Percentiles rank a stretch among this genome's conserved stretches.
Evolutionary conservation across 768 basidiomycete species (phyloP).

Genomic region (Pisolithus marmoratus): DNA sequence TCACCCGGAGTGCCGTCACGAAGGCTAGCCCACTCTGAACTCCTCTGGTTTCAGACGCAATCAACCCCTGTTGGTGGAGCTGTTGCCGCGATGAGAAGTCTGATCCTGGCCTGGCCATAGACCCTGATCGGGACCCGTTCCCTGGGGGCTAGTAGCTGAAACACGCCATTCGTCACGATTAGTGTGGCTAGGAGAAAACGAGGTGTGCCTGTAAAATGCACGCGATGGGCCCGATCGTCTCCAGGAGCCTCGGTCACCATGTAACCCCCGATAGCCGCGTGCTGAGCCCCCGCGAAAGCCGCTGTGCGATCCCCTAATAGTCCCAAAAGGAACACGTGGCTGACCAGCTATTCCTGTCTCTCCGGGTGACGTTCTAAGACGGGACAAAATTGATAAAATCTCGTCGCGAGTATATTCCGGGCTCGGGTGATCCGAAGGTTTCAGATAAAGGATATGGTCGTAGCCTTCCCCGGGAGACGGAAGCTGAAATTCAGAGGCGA

Average conservation of each 20-base stretch:
- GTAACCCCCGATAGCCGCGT: constrained; percentile 17
- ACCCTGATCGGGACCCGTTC: constrained; percentile 13
- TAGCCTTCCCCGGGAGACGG: constrained; percentile 60
- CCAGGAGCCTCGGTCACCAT: constrained; percentile 11
- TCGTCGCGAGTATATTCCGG: constrained; percentile 47
- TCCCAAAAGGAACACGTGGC: constrained; percentile 6
- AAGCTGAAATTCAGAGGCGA: constrained; percentile 52
- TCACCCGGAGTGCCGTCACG: constrained; percentile 10
- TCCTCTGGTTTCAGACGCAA: constrained; percentile 14
- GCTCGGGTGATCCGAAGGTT: constrained; percentile 32
- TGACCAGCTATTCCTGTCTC: constrained; percentile 8
- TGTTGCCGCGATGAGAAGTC: constrained; percentile 1
- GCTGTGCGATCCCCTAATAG: constrained; percentile 1
- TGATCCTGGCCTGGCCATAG: constrained; percentile 13
- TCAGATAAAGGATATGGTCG: constrained; percentile 46
- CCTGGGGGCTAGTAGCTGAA: constrained; percentile 8
- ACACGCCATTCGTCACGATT: constrained; percentile 5
- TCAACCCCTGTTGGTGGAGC: constrained; percentile 12
- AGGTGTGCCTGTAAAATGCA: not conserved
- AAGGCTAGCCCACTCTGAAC: constrained; percentile 17
- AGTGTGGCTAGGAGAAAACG: not conserved
- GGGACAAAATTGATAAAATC: constrained; percentile 46
- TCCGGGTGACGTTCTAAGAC: constrained; percentile 33
- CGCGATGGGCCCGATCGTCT: not conserved
- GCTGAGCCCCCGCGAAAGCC: constrained; percentile 8